Base-by-base conservation (phyloP, 1,284 basidiomycete genomes). In the Stereum hirsutum region DNA sequence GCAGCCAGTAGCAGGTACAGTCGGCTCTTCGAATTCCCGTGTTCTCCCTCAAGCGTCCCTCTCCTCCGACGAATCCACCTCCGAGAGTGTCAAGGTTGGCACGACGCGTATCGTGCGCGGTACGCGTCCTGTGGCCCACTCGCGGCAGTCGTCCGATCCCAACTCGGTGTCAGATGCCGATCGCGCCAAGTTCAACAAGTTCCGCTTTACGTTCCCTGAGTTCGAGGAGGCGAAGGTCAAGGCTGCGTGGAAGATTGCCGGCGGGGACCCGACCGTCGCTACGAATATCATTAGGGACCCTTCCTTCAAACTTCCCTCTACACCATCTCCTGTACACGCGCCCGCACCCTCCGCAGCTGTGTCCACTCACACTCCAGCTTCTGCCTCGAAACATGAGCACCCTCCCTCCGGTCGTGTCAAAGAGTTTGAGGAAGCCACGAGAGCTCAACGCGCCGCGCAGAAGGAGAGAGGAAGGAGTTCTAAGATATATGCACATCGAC, bases 401-500 rank as follows among this genome's bases (percentile, higher is more conserved):
- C 42, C 55, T 7, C 36, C 38, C 5, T 66, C 61, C 10, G 81
- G 82, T 17, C 70, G 78, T 41, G 78, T 85, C 21, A 74, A 70
- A 46, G 83, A 84, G 52, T 57, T 85, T 21, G 80, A 84, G 39
- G 80, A 86, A 49, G 79, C 78, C 11, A 71, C 65, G 21, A 78
- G 75, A 52, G 80, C 79, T 2, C 72, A 70, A 49, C 69, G 78
- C 45, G 72, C 70, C 17, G 75, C 78, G 27, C 69, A 68, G 44
- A 78, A 69, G 55, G 81, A 85, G 60, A 79, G 81, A 58, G 84
- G 78, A 10, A 84, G 82, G 58, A 81, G 76, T 56, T 88, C 84
- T 10, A 69, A 77, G 57, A 88, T 88, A 44, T 88, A 88, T 51
- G 78, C 78, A 40, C 81, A 79, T 49, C 74, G 81, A 45, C 58